These are phyloP conservation scores for Haberlea rhodopensis DNA, from an alignment of 257 asterid genomes.

Conservation along the genomic window DNA sequence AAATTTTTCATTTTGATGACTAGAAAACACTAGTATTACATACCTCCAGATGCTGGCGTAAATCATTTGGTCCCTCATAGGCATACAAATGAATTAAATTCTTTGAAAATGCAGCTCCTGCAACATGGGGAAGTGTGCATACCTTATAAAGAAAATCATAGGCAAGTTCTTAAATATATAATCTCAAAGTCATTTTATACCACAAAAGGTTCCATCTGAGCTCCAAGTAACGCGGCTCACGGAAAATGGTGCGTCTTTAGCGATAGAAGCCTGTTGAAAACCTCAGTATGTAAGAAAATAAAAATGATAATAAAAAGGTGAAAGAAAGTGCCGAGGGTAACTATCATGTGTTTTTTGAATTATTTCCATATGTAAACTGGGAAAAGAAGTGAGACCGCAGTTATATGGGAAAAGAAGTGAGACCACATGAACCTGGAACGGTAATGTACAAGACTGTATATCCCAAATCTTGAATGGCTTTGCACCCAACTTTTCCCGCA, in stretches of 20 bases:
- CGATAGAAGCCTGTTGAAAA: constrained; percentile 76
- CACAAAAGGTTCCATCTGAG: constrained; percentile 83
- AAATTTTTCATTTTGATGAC: constrained; percentile 20
- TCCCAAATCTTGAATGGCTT: constrained; percentile 91
- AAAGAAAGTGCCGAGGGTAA: neutral
- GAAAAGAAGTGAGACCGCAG: too few species aligned
- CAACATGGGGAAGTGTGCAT: constrained; percentile 30
- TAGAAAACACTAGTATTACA: too few species aligned
- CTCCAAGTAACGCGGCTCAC: constrained; percentile 92
- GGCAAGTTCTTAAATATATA: constrained; percentile 21
- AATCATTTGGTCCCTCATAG: constrained; percentile 72
- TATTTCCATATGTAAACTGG: too few species aligned
- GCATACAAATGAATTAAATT: constrained; percentile 88
- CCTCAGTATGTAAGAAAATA: constrained; percentile 31
- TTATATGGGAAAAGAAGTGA: too few species aligned
- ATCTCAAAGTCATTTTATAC: too few species aligned
- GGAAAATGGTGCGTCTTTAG: too few species aligned
- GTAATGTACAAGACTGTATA: constrained; percentile 58
- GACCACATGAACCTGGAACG: constrained; percentile 63
- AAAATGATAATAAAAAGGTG: neutral
- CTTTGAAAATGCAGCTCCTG: constrained; percentile 94
- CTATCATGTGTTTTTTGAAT: too few species aligned
- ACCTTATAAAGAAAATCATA: constrained; percentile 25
- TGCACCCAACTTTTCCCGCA: constrained; percentile 72
- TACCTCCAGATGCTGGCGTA: too few species aligned